Conservation (phyloP, 768 basidiomycete species). For the Leccinum fibrillosum region DNA sequence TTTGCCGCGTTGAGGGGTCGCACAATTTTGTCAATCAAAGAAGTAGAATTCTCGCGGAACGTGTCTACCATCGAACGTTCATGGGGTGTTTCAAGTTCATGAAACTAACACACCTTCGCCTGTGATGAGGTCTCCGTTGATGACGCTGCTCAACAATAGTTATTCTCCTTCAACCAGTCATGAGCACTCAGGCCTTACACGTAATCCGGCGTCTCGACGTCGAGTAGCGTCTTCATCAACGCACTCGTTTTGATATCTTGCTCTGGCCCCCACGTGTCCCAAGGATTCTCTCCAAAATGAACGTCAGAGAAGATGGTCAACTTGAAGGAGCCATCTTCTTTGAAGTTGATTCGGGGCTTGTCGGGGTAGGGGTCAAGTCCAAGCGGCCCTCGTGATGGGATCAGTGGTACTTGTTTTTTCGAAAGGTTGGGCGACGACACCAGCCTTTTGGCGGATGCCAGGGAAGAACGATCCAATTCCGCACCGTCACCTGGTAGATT, state of each 20-base stretch:
- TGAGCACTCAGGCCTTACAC: slow-evolving; percentile 43
- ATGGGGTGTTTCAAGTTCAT: neutral
- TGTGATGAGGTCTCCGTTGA: slow-evolving; percentile 74
- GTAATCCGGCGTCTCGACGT: slow-evolving; percentile 62
- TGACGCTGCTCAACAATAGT: slow-evolving; percentile 40
- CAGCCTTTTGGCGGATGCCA: neutral
- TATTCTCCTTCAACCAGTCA: neutral
- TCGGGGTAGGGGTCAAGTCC: slow-evolving; percentile 40
- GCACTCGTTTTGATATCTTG: slow-evolving; percentile 63
- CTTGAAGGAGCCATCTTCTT: slow-evolving; percentile 61
- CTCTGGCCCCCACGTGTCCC: slow-evolving; percentile 62
- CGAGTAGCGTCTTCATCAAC: slow-evolving; percentile 55
- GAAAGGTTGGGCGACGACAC: neutral
- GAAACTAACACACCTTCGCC: slow-evolving; percentile 51
- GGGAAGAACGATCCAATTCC: neutral
- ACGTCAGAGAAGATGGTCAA: slow-evolving; percentile 72
- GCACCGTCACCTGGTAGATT: neutral
- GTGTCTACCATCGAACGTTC: slow-evolving; percentile 43
- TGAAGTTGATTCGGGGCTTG: slow-evolving; percentile 55
- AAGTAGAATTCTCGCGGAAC: slow-evolving; percentile 63
- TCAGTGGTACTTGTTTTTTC: slow-evolving; percentile 1
- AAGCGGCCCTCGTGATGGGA: neutral
- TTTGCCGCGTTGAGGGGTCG: slow-evolving; percentile 52
- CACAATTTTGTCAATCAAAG: slow-evolving; percentile 61
- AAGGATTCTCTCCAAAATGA: slow-evolving; percentile 75